Conservation (phyloP, 2,329 filamentous ascomycete genomes). For the Ophiocordyceps polyrhachis-furcata region DNA sequence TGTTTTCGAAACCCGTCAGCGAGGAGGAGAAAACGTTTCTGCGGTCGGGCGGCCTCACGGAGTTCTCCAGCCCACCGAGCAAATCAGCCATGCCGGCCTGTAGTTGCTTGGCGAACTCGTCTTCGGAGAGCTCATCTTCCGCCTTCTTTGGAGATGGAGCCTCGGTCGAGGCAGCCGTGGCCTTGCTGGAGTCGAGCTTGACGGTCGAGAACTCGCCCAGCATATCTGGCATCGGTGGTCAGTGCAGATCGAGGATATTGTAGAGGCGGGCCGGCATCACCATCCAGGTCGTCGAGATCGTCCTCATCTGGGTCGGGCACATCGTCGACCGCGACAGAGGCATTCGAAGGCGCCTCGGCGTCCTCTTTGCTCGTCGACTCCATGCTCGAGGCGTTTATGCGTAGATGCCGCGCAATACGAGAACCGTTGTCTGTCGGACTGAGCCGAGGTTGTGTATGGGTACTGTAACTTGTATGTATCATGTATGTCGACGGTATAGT, state of each 20-base stretch:
- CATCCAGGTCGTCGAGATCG: constrained; percentile 80
- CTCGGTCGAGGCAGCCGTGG: constrained; percentile 8
- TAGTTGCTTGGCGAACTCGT: constrained; percentile 70
- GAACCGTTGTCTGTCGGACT: too few species aligned
- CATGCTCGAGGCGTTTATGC: not conserved
- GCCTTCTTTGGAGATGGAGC: constrained; percentile 5
- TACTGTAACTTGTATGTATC: too few species aligned
- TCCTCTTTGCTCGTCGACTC: constrained; percentile 5
- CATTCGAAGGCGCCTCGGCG: constrained; percentile 3
- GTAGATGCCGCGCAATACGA: too few species aligned
- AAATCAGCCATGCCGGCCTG: constrained; percentile 78
- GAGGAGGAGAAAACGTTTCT: too few species aligned
- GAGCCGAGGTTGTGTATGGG: too few species aligned
- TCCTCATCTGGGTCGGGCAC: constrained; percentile 85
- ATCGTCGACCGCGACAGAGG: constrained; percentile 21
- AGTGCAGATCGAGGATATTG: not conserved
- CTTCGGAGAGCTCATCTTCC: constrained; percentile 38
- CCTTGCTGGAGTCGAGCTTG: constrained; percentile 22
- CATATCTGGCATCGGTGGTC: constrained; percentile 42
- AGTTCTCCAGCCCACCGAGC: constrained; percentile 49
- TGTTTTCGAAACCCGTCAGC: constrained; percentile 8
- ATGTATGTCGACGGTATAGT: too few species aligned
- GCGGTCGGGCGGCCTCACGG: constrained; percentile 21
- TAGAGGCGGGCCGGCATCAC: constrained; percentile 22
- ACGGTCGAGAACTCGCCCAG: constrained; percentile 73